Evolutionary conservation across 306 rosid genomes (phyloP).

Genomic region (Cicer chorassanicum): DNA sequence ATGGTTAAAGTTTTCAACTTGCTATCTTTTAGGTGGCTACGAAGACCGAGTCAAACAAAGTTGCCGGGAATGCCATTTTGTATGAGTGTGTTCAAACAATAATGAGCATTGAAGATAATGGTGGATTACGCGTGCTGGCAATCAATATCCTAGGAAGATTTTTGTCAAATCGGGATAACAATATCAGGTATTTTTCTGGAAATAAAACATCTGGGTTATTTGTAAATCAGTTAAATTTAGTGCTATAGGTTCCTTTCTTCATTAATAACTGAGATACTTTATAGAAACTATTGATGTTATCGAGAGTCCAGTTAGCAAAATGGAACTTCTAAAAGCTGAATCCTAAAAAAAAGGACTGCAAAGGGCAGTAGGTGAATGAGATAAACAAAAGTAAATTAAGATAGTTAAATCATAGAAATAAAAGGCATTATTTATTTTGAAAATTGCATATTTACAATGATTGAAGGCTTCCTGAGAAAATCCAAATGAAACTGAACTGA

Average conservation of each 20-base stretch:
- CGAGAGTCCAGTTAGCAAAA: slow-evolving; percentile 2
- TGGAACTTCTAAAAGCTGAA: slow-evolving; percentile 13
- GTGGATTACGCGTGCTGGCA: slow-evolving; percentile 98
- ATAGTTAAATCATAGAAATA: background rate
- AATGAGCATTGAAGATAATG: slow-evolving; percentile 95
- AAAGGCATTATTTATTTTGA: slow-evolving; percentile 3
- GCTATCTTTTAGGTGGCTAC: slow-evolving; percentile 79
- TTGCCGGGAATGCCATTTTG: slow-evolving; percentile 94
- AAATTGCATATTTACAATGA: slow-evolving; percentile 1
- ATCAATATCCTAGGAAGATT: slow-evolving; percentile 96
- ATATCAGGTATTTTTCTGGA: slow-evolving; percentile 72
- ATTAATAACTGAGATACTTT: slow-evolving; percentile 7
- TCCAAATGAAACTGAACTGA: slow-evolving; percentile 14
- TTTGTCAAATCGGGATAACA: slow-evolving; percentile 95
- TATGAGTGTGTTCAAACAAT: slow-evolving; percentile 97
- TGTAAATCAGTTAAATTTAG: background rate
- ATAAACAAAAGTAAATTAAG: slow-evolving; percentile 17
- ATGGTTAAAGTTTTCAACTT: slow-evolving; percentile 36
- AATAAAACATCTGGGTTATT: slow-evolving; percentile 38
- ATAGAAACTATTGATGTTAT: background rate
- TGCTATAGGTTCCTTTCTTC: slow-evolving; percentile 11
- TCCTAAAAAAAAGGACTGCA: background rate
- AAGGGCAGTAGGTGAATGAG: background rate
- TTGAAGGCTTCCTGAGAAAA: slow-evolving; percentile 15
- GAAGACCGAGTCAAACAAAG: slow-evolving; percentile 95